Percentiles rank a stretch among this genome's conserved stretches.
Evolutionary conservation across 345 rosid species (phyloP).

Genomic region (Dipteronia dyeriana): DNA sequence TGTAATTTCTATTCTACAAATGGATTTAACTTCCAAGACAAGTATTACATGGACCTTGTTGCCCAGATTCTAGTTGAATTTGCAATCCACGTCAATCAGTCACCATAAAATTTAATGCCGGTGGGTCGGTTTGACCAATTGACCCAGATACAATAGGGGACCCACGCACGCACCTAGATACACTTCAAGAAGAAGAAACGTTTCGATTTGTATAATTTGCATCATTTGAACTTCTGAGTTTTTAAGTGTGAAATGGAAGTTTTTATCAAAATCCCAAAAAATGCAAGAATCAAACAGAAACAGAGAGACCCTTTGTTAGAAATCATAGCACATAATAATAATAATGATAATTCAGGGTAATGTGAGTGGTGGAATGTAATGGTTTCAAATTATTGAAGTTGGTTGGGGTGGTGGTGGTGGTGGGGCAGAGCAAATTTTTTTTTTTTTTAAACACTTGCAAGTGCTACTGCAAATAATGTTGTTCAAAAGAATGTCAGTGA

Average conservation of each 20-base stretch:
- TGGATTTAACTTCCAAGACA: background rate
- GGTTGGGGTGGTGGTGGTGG: constrained; percentile 4
- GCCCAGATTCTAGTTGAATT: background rate
- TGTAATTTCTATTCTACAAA: background rate
- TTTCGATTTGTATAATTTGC: too few species aligned
- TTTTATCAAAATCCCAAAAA: background rate
- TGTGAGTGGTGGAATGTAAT: background rate
- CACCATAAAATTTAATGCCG: constrained; percentile 5
- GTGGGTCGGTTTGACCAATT: constrained; percentile 23
- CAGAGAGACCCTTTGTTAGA: background rate
- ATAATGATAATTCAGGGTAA: background rate
- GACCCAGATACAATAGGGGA: background rate
- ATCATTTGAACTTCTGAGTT: too few species aligned
- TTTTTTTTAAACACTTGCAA: background rate
- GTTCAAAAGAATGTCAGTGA: background rate
- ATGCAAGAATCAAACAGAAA: background rate
- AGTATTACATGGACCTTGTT: background rate
- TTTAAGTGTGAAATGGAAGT: background rate
- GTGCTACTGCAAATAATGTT: background rate
- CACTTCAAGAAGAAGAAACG: background rate
- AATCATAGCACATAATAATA: background rate
- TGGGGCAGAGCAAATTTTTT: too few species aligned
- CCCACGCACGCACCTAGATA: background rate
- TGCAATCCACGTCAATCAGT: constrained; percentile 10
- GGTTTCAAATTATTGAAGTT: background rate